Percentiles rank a stretch among this genome's conserved stretches.
These are phyloP conservation scores for Blastocladiella emersonii DNA, from an alignment of 371 early-diverging fungal species.

Conservation along the genomic window DNA sequence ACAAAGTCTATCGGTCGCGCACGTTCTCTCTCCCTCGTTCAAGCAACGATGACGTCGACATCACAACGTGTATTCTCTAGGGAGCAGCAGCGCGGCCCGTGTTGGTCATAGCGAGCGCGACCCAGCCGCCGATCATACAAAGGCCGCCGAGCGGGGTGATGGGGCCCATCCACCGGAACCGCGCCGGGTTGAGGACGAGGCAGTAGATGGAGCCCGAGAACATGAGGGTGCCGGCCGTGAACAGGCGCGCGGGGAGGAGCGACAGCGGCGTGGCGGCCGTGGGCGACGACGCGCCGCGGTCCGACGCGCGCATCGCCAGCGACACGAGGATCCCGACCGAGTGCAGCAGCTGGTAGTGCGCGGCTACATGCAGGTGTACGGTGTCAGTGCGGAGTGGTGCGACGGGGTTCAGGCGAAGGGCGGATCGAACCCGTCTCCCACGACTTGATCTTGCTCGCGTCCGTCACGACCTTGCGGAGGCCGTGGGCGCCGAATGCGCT, in stretches of 20 bases:
- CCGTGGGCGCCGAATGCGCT: constrained; percentile 70
- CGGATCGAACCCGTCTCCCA: constrained; percentile 1
- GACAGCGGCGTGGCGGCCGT: constrained; percentile 15
- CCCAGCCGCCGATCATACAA: constrained; percentile 57
- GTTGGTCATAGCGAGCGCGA: constrained; percentile 13
- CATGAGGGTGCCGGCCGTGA: constrained; percentile 42
- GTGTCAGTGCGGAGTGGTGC: not conserved
- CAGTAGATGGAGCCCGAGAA: constrained; percentile 54
- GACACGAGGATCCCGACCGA: constrained; percentile 25
- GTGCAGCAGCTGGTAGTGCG: constrained; percentile 54
- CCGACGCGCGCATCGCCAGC: constrained; percentile 37
- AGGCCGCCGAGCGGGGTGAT: constrained; percentile 64
- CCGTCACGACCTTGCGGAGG: constrained; percentile 28
- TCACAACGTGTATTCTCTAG: too few species aligned
- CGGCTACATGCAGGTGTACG: constrained; percentile 21
- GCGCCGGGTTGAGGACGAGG: constrained; percentile 29
- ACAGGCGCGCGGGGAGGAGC: constrained; percentile 31
- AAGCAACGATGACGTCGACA: too few species aligned
- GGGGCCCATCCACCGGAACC: constrained; percentile 40
- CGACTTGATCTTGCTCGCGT: not conserved
- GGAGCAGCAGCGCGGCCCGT: too few species aligned
- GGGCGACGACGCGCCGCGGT: constrained; percentile 16
- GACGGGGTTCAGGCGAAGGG: not conserved
- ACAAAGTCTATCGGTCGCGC: too few species aligned
- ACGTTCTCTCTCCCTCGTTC: too few species aligned